These are phyloP conservation scores for Aspergillus steynii DNA, from an alignment of 495 filamentous ascomycete genomes.

Conservation along the genomic window DNA sequence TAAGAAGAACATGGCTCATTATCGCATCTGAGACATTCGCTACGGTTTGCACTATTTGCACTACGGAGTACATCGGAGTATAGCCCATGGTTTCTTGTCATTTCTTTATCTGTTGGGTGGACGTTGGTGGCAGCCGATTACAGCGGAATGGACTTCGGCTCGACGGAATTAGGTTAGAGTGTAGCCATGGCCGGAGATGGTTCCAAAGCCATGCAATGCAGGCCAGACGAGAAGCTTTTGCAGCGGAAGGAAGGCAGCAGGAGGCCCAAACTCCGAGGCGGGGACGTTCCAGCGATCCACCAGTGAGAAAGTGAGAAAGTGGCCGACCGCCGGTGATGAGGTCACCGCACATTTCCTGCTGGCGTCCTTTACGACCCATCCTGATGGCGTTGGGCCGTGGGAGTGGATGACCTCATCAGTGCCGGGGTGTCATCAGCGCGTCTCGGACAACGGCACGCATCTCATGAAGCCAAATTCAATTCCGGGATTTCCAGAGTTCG, in stretches of 20 bases:
- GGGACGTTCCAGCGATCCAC: slow-evolving; percentile 17
- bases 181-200: background rate
- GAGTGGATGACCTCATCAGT: too few species aligned
- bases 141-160: background rate
- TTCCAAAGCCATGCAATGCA: background rate
- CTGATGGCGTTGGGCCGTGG: too few species aligned
- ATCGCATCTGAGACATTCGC: slow-evolving; percentile 36
- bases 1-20: slow-evolving; percentile 60
- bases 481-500: too few species aligned
- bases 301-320: background rate
- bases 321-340: slow-evolving; percentile 10
- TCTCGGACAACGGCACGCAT: too few species aligned
- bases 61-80: background rate
- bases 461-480: too few species aligned
- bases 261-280: slow-evolving; percentile 13
- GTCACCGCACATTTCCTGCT: slow-evolving; percentile 12
- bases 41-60: background rate
- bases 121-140: background rate
- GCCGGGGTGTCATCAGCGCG: too few species aligned
- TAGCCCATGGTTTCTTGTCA: background rate
- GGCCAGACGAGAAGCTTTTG: too few species aligned
- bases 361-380: too few species aligned
- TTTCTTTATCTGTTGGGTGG: background rate
- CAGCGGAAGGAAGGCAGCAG: too few species aligned
- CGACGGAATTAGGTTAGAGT: background rate